Conservation (phyloP, 2,329 filamentous ascomycete species). For the Chaetomium globosum region DNA sequence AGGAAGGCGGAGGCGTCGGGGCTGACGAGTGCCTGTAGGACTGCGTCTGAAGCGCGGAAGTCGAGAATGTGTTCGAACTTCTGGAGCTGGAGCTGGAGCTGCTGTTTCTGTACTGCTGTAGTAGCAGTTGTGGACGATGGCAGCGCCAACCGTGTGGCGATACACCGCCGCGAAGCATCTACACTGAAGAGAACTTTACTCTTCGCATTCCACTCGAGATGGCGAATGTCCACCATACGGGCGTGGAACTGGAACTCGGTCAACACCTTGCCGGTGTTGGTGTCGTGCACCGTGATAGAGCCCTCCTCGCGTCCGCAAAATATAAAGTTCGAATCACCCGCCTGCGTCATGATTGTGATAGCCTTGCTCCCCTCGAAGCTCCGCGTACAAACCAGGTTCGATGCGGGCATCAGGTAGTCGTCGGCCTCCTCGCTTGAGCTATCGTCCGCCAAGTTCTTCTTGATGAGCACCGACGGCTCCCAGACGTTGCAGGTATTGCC, state of each 20-base stretch:
- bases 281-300: slow-evolving; percentile 30
- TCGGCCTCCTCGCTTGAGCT: slow-evolving; percentile 30
- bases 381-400: slow-evolving; percentile 28
- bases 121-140: slow-evolving; percentile 12
- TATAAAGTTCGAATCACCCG: slow-evolving; percentile 27
- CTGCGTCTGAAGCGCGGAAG: slow-evolving; percentile 26
- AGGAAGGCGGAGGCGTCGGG: slow-evolving; percentile 25
- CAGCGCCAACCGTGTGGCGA: slow-evolving; percentile 20
- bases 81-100: slow-evolving; percentile 15
- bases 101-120: slow-evolving; percentile 24
- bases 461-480: slow-evolving; percentile 33
- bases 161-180: slow-evolving; percentile 26
- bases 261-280: slow-evolving; percentile 25
- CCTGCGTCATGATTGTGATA: slow-evolving; percentile 28
- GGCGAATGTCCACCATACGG: slow-evolving; percentile 29
- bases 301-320: slow-evolving; percentile 32
- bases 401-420: slow-evolving; percentile 26
- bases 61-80: slow-evolving; percentile 26
- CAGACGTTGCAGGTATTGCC: slow-evolving; percentile 34
- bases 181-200: slow-evolving; percentile 29
- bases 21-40: slow-evolving; percentile 26
- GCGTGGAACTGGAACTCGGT: slow-evolving; percentile 29
- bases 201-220: slow-evolving; percentile 30
- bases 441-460: slow-evolving; percentile 30
- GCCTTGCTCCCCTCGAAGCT: slow-evolving; percentile 29